phyloP scores from a whole-genome alignment of 768 basidiomycete genomes.

The Scleroderma bovista region DNA sequence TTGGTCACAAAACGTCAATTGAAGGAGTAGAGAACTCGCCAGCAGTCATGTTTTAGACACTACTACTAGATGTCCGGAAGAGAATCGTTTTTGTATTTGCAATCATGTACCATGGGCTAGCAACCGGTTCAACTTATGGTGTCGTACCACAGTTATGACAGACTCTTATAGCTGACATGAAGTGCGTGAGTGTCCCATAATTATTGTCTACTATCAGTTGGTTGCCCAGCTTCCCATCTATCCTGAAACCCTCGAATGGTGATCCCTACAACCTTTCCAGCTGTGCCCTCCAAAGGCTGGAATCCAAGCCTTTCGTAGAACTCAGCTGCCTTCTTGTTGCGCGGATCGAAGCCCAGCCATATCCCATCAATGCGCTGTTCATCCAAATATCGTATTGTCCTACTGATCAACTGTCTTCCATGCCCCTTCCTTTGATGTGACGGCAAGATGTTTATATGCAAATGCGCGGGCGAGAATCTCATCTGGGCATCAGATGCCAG shows the following conservation, averaged over 20 bases:
- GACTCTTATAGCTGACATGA: too few relatives aligned
- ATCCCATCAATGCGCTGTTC: slow-evolving; percentile 42
- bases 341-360: slow-evolving; percentile 66
- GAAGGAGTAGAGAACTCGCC: slow-evolving; percentile 85
- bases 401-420: slow-evolving; percentile 59
- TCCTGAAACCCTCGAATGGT: slow-evolving; percentile 37
- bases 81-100: not conserved
- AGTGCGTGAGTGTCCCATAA: too few relatives aligned
- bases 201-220: not conserved
- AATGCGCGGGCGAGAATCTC: slow-evolving; percentile 63
- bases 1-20: slow-evolving; percentile 95
- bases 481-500: slow-evolving; percentile 49
- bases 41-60: slow-evolving; percentile 78
- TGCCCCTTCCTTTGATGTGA: slow-evolving; percentile 63
- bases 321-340: slow-evolving; percentile 51
- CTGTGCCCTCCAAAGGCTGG: slow-evolving; percentile 45
- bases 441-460: slow-evolving; percentile 71
- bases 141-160: too few relatives aligned
- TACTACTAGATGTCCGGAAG: not conserved
- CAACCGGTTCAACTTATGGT: too few relatives aligned
- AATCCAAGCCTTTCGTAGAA: slow-evolving; percentile 68
- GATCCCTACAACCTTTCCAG: slow-evolving; percentile 49
- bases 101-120: too few relatives aligned
- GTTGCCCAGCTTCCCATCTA: slow-evolving; percentile 2
- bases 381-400: slow-evolving; percentile 49